Conservation (phyloP, 305 asterid genomes). For the Withania somnifera region DNA sequence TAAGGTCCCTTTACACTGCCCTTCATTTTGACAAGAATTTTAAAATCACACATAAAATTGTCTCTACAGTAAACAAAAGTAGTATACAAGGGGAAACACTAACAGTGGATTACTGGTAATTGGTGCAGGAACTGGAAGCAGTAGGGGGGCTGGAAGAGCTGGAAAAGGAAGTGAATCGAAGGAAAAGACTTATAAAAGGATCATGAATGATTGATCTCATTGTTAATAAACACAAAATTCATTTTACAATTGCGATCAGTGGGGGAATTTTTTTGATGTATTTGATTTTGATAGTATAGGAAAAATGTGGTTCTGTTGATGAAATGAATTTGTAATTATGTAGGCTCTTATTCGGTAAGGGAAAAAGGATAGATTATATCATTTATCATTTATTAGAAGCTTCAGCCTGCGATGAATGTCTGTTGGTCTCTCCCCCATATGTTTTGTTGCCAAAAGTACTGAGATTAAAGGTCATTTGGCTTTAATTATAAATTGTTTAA, state of each 20-base stretch:
- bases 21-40: not conserved
- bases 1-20: constrained; percentile 25
- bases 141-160: constrained; percentile 68
- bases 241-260: not conserved
- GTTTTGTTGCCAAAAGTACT: not conserved
- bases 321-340: not conserved
- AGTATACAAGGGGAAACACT: not conserved
- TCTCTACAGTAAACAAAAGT: not conserved
- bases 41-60: no score
- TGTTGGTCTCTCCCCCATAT: not conserved
- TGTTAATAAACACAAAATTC: not conserved
- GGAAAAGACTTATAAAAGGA: constrained; percentile 30
- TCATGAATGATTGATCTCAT: constrained; percentile 19
- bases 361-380: not conserved
- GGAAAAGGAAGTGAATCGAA: constrained; percentile 61
- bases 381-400: not conserved
- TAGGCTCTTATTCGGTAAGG: not conserved
- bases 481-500: no score
- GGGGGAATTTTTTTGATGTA: not conserved
- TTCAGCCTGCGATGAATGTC: not conserved
- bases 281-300: not conserved
- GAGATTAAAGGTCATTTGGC: no score
- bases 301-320: not conserved
- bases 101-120: not conserved
- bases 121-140: constrained; percentile 62